Base-by-base conservation (phyloP, 495 filamentous ascomycete species). In the Hypomontagnella submonticulosa region DNA sequence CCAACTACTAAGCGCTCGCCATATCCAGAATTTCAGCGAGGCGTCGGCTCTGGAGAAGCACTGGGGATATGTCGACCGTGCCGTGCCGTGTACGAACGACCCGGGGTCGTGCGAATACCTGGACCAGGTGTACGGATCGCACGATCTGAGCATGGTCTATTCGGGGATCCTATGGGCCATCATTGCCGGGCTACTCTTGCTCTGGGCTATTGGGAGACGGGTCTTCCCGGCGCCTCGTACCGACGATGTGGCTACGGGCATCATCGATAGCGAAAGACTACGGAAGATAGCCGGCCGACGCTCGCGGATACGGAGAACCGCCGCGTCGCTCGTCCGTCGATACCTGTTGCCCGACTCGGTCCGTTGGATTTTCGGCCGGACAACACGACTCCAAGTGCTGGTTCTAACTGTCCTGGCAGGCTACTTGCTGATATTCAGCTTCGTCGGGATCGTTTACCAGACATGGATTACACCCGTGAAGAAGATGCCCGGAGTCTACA, bases 391-490 rank as follows among this genome's bases (percentile, higher is more conserved):
- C 7, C 78, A 81, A 23, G 71, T 80, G 12, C 56, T 77, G 15
- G 72, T 76, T 15, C 74, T 89, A 4, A 74, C 77, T 4, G 63
- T 83, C 43, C 61, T 90, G 4, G 56, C 70, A 6, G 77, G 62
- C 12, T 89, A 89, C 57, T 76, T 89, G 0, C 73, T 82, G n/a
- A 77, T 89, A 41, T 88, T 85, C 73, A 84, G 81, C 67, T 89
- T 90, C 49, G 80, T 84, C 15, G 88, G 87, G 30, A 83, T 88
- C 58, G 57, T 75, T 11, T 87, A 89, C 68, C 74, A 81, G 33
- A 84, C 75, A 8, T 87, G 87, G 88, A 70, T 84, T 32, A 88
- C 85, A 0, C 87, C 87, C 0, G 74, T 88, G 56, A 81, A 83
- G 46, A 74, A 69, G 15, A 76, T 67, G 32, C 72, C 79, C 0